phyloP scores from a whole-genome alignment of 169 alveolate genomes.

The Cryptosporidium parvum region DNA sequence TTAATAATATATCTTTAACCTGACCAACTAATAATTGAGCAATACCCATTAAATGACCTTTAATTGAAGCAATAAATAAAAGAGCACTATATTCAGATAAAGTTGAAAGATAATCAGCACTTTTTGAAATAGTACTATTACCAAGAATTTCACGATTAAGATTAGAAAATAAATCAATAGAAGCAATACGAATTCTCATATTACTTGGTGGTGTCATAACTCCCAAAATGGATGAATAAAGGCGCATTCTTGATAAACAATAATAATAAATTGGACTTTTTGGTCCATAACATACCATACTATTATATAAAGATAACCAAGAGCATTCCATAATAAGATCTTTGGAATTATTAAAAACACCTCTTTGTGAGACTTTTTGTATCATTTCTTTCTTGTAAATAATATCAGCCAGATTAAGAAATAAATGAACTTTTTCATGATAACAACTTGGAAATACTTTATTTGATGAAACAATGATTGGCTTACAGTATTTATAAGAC shows the following conservation, averaged over 20 bases:
- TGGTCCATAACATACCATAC: conserved; percentile 71
- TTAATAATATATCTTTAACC: conserved; percentile 56
- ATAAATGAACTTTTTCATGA: conserved; percentile 87
- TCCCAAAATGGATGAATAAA: conserved; percentile 55
- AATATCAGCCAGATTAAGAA: conserved; percentile 84
- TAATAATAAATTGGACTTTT: conserved; percentile 53
- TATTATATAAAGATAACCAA: conserved; percentile 63
- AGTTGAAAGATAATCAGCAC: conserved; percentile 55
- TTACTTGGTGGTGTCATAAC: conserved; percentile 71
- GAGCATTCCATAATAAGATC: conserved; percentile 64
- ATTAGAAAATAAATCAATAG: conserved; percentile 52
- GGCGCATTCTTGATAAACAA: conserved; percentile 51
- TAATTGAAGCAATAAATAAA: conserved; percentile 60
- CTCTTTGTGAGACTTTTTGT: conserved; percentile 73
- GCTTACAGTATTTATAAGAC: conserved; percentile 81
- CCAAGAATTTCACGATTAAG: conserved; percentile 67
- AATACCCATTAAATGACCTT: conserved; percentile 58
- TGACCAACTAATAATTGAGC: conserved; percentile 65
- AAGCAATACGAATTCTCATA: conserved; percentile 55
- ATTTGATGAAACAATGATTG: conserved; percentile 86
- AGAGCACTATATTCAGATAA: conserved; percentile 69
- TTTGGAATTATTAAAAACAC: conserved; percentile 42
- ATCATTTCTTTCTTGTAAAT: conserved; percentile 78
- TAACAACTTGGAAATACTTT: conserved; percentile 86
- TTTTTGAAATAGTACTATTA: conserved; percentile 50